Evolutionary conservation across 148 eudicot genomes (phyloP).

Genomic region (Cornus controversa): DNA sequence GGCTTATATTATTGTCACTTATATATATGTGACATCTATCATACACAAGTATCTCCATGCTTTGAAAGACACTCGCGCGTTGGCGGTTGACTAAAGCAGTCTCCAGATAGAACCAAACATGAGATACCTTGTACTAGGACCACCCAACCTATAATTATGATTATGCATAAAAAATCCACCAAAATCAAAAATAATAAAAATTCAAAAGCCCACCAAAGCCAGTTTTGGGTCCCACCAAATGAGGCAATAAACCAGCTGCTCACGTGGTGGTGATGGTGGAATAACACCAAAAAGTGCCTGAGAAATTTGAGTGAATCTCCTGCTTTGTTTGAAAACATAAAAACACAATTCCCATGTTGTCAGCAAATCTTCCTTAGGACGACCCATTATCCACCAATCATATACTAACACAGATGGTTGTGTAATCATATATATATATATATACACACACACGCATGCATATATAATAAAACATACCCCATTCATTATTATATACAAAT

Average conservation of each 20-base stretch:
- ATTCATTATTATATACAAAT: not conserved
- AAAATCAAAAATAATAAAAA: not conserved
- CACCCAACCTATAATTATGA: not conserved
- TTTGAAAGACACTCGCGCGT: not conserved
- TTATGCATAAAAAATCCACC: not conserved
- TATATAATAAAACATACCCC: not conserved
- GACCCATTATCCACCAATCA: not conserved
- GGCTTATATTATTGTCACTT: too few relatives aligned
- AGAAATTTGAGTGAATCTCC: not conserved
- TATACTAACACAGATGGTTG: not conserved
- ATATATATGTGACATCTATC: too few relatives aligned
- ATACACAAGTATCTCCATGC: not conserved
- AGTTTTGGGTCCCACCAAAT: not conserved
- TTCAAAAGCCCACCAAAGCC: too few relatives aligned
- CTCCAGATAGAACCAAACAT: not conserved
- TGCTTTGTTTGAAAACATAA: not conserved
- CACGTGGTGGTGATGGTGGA: not conserved
- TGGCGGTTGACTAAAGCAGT: not conserved
- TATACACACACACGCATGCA: too few relatives aligned
- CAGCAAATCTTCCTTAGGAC: not conserved
- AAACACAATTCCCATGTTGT: not conserved
- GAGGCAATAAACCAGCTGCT: not conserved
- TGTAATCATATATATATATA: too few relatives aligned
- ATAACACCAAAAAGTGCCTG: not conserved
- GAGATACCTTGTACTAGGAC: not conserved